Evolutionary conservation across 2,329 filamentous ascomycete genomes (phyloP).

Genomic region (Colletotrichum orbiculare): DNA sequence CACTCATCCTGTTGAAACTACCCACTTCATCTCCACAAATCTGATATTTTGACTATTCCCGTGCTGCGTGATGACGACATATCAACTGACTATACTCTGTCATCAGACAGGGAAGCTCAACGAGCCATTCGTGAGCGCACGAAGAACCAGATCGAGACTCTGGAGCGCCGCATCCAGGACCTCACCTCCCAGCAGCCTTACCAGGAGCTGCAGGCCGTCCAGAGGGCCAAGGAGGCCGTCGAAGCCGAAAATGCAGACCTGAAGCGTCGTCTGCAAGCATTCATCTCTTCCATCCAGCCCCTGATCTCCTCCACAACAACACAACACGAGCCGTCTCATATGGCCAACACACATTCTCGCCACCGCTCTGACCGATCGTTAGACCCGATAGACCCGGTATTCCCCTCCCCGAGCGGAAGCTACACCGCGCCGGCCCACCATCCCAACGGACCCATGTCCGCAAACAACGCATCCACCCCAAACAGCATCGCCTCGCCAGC

Average conservation of each 20-base stretch:
- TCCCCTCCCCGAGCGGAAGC: conserved; percentile 45
- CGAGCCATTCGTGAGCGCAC: conserved; percentile 86
- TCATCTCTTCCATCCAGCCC: conserved; percentile 73
- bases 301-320: conserved; percentile 53
- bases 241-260: conserved; percentile 85
- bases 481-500: conserved; percentile 51
- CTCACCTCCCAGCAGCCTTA: conserved; percentile 85
- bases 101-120: conserved; percentile 83
- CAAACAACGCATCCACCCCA: conserved; percentile 51
- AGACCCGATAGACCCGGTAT: conserved; percentile 44
- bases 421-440: conserved; percentile 36
- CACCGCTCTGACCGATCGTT: conserved; percentile 14
- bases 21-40: conserved; percentile 2
- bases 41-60: not conserved
- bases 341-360: not conserved
- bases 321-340: conserved; percentile 20
- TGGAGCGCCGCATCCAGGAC: conserved; percentile 79
- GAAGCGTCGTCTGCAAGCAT: conserved; percentile 72
- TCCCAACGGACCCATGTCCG: conserved; percentile 43
- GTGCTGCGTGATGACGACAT: not conserved
- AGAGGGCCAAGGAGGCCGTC: conserved; percentile 80
- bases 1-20: not conserved
- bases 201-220: conserved; percentile 80
- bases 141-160: conserved; percentile 79
- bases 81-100: conserved; percentile 14